These are phyloP conservation scores for Jatropha multifida DNA, from an alignment of 441 rosid species.

Conservation along the genomic window DNA sequence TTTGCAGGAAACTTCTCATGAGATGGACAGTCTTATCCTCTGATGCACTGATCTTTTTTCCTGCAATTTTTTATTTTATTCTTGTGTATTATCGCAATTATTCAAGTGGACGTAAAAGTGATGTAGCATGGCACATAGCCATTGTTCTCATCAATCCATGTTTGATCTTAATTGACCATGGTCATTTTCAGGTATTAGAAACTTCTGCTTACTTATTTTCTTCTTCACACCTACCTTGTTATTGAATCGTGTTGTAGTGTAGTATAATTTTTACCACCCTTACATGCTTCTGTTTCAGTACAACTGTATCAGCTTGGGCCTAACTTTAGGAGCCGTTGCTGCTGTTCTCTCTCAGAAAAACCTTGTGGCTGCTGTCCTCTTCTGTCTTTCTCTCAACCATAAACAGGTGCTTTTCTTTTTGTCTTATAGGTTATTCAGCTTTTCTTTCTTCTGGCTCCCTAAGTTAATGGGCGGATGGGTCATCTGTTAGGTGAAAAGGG, in stretches of 20 bases:
- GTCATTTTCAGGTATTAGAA: constrained; percentile 85
- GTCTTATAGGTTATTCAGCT: not conserved
- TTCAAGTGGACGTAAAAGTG: constrained; percentile 28
- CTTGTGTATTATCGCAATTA: constrained; percentile 40
- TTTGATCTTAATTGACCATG: constrained; percentile 79
- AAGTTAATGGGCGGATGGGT: not conserved
- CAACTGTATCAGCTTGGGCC: constrained; percentile 91
- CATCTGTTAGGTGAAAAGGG: not conserved
- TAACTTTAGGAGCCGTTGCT: constrained; percentile 70
- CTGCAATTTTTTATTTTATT: constrained; percentile 65
- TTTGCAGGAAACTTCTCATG: constrained; percentile 75
- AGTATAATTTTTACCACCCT: constrained; percentile 14
- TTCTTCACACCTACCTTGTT: not conserved
- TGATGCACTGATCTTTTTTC: constrained; percentile 73
- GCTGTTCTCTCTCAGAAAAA: constrained; percentile 68
- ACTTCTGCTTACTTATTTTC: constrained; percentile 20
- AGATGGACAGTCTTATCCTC: constrained; percentile 88
- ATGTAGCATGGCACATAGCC: constrained; percentile 68
- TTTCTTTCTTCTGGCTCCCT: not conserved
- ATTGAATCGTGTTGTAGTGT: constrained; percentile 1
- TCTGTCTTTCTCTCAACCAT: constrained; percentile 87
- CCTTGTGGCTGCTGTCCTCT: constrained; percentile 61
- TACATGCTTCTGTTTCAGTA: constrained; percentile 50
- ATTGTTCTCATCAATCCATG: constrained; percentile 75
- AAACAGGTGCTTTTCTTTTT: constrained; percentile 61